Evolutionary conservation across 225 moss, liverwort and hornwort genomes (phyloP), one percentile per base, ranked within the genome.

Genomic region (Polytrichum commune): DNA sequence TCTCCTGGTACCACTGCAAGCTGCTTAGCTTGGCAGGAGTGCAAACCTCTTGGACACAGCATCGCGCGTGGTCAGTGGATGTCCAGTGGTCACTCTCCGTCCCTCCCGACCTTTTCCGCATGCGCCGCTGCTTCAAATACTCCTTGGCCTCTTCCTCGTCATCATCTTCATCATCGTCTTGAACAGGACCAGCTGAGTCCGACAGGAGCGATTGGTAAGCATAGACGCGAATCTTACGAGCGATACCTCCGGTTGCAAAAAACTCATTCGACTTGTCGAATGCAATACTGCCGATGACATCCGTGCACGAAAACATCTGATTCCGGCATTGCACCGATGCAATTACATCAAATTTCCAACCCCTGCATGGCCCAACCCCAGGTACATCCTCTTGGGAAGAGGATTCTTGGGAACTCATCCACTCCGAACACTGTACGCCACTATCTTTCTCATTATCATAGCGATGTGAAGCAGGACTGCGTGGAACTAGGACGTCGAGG

Each of bases 1-100:
- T 87, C 63, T 90, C 90, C 1, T 80, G 85, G 7, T 83, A 84
- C 92, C 93, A 96, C 38, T 96, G 92, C 65, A 96, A 55, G 66
- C 90, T 92, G 72, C 93, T 90, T 6, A 96, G 80, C 85, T 93
- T 96, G 27, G 92, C 96, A 8, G 93, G 92, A 1, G 96, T 96
- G 53, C 89, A 96, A 19, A 96, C 88, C 75, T 93, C 90, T 18
- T 78, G 78, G 0, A 85, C 74, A 35, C 88, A 78, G 70, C 81
- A 83, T 1, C 80, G 79, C 7, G 78, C 69, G 53, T 90, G 89
- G 68, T 93, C 90, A 20, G 84, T 77, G 58, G 73, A 75, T 18
- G 23, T 24, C 46, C 13, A 16, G 46, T 13, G 16, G 1, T 68
- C 29, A 1, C 28, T 63, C 19, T 62, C 66, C 25, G 13, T 5